Evolutionary conservation across 352 stramenopile genomes (phyloP).

Genomic region (Saprolegnia diclina): DNA sequence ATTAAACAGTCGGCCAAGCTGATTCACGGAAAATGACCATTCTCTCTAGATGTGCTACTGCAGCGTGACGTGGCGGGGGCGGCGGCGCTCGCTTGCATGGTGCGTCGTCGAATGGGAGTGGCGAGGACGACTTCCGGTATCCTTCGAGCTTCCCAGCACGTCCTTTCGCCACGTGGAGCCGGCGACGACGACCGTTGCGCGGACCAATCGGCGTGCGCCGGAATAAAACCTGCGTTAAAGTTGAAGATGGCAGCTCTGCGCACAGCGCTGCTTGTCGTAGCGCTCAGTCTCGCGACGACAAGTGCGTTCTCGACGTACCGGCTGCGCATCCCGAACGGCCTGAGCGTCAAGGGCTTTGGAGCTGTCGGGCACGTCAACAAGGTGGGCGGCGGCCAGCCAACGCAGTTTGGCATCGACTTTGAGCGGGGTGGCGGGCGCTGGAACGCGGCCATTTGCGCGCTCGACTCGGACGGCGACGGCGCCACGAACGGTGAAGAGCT

Average conservation of each 20-base stretch:
- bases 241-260: background rate
- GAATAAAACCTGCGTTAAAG: background rate
- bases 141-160: too few species aligned
- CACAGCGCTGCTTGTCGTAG: background rate
- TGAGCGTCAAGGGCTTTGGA: constrained; percentile 7
- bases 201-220: too few species aligned
- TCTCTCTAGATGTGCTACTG: too few species aligned
- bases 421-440: constrained; percentile 15
- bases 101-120: too few species aligned
- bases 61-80: too few species aligned
- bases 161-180: too few species aligned
- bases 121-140: too few species aligned
- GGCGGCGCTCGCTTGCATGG: too few species aligned
- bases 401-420: constrained; percentile 26
- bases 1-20: too few species aligned
- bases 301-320: constrained; percentile 13
- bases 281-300: background rate
- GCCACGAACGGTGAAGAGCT: constrained; percentile 30
- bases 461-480: constrained; percentile 30
- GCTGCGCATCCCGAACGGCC: constrained; percentile 27
- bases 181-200: too few species aligned
- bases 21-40: too few species aligned
- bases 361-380: constrained; percentile 28
- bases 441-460: constrained; percentile 27
- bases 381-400: constrained; percentile 16